Conservation (phyloP, 805 yeast species). For the Candida stauntonica region DNA sequence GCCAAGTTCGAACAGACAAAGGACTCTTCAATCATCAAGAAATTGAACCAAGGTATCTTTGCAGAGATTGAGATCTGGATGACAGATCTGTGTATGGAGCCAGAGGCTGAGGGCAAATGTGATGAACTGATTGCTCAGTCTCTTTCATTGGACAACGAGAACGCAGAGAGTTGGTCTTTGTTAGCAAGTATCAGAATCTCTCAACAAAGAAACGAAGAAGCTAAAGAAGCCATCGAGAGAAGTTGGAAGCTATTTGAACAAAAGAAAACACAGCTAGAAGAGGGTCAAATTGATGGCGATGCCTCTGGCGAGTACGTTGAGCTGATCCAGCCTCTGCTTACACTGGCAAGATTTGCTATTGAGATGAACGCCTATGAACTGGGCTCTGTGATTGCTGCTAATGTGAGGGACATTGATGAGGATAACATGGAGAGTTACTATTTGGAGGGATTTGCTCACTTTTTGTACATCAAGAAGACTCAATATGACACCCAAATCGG, state of each 20-base stretch:
- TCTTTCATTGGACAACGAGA: conserved; percentile 47
- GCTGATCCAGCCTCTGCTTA: conserved; percentile 65
- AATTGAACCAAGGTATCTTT: conserved; percentile 71
- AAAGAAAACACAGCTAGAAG: conserved; percentile 46
- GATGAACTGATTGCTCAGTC: conserved; percentile 65
- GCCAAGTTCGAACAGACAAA: conserved; percentile 30
- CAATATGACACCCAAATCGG: conserved; percentile 16
- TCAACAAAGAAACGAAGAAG: conserved; percentile 73
- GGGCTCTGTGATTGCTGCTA: conserved; percentile 60
- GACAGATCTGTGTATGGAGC: conserved; percentile 96
- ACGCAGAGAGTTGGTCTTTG: conserved; percentile 76
- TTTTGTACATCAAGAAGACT: conserved; percentile 41
- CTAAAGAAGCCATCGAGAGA: conserved; percentile 56
- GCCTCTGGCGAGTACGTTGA: conserved; percentile 53
- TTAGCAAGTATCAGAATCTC: conserved; percentile 86
- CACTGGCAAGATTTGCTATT: conserved; percentile 68
- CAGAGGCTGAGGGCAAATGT: conserved; percentile 79
- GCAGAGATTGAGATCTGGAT: conserved; percentile 93
- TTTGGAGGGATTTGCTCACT: conserved; percentile 73
- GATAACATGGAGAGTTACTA: conserved; percentile 78
- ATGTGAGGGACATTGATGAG: conserved; percentile 76
- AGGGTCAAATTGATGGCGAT: conserved; percentile 36
- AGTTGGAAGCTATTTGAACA: conserved; percentile 68
- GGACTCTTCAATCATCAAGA: conserved; percentile 42
- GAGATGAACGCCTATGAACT: conserved; percentile 72